Evolutionary conservation across 345 rosid genomes (phyloP).

Genomic region (Acer saccharum): DNA sequence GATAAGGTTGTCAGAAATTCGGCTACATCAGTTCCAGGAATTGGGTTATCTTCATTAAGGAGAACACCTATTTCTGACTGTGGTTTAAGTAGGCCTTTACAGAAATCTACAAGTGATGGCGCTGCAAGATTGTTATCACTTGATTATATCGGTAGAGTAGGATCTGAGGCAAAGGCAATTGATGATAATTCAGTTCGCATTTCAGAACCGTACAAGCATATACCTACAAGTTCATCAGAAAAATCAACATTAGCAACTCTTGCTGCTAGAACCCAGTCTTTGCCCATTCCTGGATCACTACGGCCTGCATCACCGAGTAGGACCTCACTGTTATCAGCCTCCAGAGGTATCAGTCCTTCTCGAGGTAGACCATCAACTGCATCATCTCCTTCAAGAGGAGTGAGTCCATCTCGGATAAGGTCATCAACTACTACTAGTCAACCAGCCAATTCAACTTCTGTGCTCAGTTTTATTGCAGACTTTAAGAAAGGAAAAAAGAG

Average conservation of each 20-base stretch:
- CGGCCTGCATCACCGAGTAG: conserved; percentile 78
- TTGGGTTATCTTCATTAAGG: conserved; percentile 51
- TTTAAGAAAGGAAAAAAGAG: conserved; percentile 76
- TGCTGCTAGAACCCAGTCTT: conserved; percentile 58
- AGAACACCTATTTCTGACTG: conserved; percentile 48
- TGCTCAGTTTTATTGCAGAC: conserved; percentile 86
- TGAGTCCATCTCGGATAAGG: conserved; percentile 82
- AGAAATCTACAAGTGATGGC: conserved; percentile 59
- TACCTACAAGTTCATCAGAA: conserved; percentile 49
- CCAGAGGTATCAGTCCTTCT: conserved; percentile 67
- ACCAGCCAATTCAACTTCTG: conserved; percentile 64
- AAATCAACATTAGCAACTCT: conserved; percentile 44
- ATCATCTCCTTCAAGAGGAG: conserved; percentile 65
- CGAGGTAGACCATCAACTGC: conserved; percentile 65
- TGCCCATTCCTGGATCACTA: conserved; percentile 47
- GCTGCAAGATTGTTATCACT: conserved; percentile 41
- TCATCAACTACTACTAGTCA: conserved; percentile 52
- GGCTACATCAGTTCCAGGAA: conserved; percentile 42
- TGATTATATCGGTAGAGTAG: conserved; percentile 44
- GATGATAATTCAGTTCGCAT: conserved; percentile 44
- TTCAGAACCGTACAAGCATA: conserved; percentile 46
- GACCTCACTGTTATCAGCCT: conserved; percentile 41
- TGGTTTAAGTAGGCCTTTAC: conserved; percentile 43
- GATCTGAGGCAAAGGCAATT: conserved; percentile 45
- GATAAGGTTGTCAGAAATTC: conserved; percentile 49